Evolutionary conservation across 352 stramenopile genomes (phyloP), one percentile per base, ranked within the genome.

Genomic region (Blastocystis sp.): DNA sequence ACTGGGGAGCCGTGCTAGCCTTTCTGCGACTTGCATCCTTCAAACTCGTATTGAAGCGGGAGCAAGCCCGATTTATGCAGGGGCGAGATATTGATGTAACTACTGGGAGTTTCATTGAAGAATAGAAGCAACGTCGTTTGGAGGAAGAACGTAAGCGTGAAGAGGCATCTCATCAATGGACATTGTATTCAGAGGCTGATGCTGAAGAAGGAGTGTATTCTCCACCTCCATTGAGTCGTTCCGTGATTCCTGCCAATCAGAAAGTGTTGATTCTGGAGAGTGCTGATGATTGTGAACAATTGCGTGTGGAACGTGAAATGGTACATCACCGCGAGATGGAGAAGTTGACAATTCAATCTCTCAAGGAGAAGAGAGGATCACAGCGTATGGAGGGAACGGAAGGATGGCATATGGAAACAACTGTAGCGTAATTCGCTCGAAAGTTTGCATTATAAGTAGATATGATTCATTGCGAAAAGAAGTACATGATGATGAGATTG

Each of bases 401-500:
- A n/a, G 43, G 63, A 74, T 74, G 63, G 43, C 1, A 35, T 32
- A 56, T 74, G 14, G 37, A 74, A 57, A 57, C 43, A 7, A 24
- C 19, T 32, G 43, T 74, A 24, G 43, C 43, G 63, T 74, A 74
- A 2, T 27, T n/a, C 5, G 2, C 39, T 9, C n/a, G 2, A 54
- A 7, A 27, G 3, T 27, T 2, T 43, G 12, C 6, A 56, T 57
- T 2, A n/a, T 57, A 39, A 59, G 19, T 59, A 78, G 59, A 87
- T 27, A 54, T 54, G 49, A n/a, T 14, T 35, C 59, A 19, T 43
- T 88, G 66, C 65, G 88, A 35, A 78, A 66, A 0, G 57, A 87
- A 9, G 32, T 89, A 52, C 86, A 87, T 32, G 90, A 92, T 42
- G 88, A 57, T 29, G 78, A 87, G 42, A 69, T 88, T 63, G 85